Evolutionary conservation across 176 grass and related monocot species (phyloP).

Genomic region (Oryza glumipatula): DNA sequence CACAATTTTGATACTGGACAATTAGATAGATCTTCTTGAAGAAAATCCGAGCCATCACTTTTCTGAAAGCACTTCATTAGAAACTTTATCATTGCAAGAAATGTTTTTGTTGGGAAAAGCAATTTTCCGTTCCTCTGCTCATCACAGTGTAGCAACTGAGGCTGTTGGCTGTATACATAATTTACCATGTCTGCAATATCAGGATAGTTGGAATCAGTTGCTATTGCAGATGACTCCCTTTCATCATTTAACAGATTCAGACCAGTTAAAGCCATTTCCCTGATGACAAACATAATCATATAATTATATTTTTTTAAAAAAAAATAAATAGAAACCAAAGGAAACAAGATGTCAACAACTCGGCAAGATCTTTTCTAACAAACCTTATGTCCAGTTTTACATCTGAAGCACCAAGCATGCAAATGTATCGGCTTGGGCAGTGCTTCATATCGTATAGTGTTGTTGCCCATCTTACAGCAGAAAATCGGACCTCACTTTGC

Average conservation of each 20-base stretch:
- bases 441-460: too few species aligned
- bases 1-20: slow-evolving; percentile 64
- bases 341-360: slow-evolving; percentile 17
- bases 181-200: slow-evolving; percentile 67
- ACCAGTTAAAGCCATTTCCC: slow-evolving; percentile 95
- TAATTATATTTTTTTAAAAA: background rate
- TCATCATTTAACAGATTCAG: slow-evolving; percentile 78
- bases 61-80: slow-evolving; percentile 90
- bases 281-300: slow-evolving; percentile 48
- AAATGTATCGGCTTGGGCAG: slow-evolving; percentile 57
- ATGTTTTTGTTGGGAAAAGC: slow-evolving; percentile 75
- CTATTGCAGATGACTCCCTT: slow-evolving; percentile 49
- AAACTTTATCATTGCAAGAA: slow-evolving; percentile 90
- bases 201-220: slow-evolving; percentile 69
- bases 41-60: slow-evolving; percentile 39
- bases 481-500: background rate
- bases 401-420: slow-evolving; percentile 89
- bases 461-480: too few species aligned
- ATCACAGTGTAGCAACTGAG: slow-evolving; percentile 61
- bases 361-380: slow-evolving; percentile 21
- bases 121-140: slow-evolving; percentile 63
- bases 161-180: slow-evolving; percentile 71
- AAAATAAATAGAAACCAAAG: slow-evolving; percentile 30
- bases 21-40: slow-evolving; percentile 50
- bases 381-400: slow-evolving; percentile 94